Evolutionary conservation across 441 rosid genomes (phyloP), one percentile per base, ranked within the genome.

Genomic region (Jatropha podagrica): DNA sequence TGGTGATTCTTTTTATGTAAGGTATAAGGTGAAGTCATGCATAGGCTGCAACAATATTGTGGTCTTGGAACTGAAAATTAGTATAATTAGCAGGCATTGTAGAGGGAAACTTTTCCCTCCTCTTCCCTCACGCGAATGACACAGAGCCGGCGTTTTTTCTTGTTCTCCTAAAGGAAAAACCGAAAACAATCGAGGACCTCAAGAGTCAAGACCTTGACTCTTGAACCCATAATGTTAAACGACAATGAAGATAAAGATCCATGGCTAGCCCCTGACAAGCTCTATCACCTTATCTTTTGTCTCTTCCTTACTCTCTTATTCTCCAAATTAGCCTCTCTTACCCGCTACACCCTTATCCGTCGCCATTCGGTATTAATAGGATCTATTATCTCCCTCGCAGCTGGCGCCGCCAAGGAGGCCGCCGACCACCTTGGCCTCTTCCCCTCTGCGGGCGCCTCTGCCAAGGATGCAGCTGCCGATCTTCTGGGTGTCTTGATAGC

Each of bases 371-470:
- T 92, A 27, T 63, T 77, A 76, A 65, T 88, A 83, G 99, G 95
- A 65, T 92, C 97, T 72, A 74, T 83, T 3, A 80, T 89, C 75
- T 91, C 99, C 65, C 93, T 92, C 78, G 65, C 84, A 56, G 92
- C 92, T 74, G 97, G 98, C 65, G 98, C 94, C 32, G 90, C 93
- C 79, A 95, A 95, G 84, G 95, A 95, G 83, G 89, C 85, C 11
- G 97, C 92, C 20, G 95, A 95, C 72, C 96, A 93, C 7, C 66
- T 95, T 63, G 95, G 96, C 1, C 0, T 89, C 72, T 90, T 95
- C 84, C 96, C 91, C 11, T 95, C 99, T 4, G 86, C 97, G 15
- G 97, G 95, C 1, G 98, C 97, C 38, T 95, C 99, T 3, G 59
- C 86, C 37, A 90, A 84, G 81, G 99, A 95, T 76, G 96, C 87